Base-by-base conservation (phyloP, 2,329 filamentous ascomycete species). In the Chaetomiaceae sp. region DNA sequence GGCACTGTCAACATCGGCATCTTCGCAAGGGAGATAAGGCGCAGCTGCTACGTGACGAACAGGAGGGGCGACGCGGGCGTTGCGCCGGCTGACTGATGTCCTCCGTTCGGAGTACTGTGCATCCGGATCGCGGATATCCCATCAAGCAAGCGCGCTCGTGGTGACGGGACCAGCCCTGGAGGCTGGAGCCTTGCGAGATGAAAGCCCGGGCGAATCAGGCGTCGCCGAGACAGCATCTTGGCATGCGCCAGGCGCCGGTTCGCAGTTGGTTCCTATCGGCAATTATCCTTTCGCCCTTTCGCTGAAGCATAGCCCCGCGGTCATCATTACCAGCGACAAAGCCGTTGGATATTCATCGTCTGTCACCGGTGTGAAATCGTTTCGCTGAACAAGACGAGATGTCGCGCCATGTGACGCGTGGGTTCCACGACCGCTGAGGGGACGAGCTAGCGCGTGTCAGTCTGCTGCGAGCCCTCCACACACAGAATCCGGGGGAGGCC, bases 361-460 rank as follows among this genome's bases (percentile, higher is more conserved):
- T n/a, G n/a, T n/a, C n/a, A n/a, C n/a, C n/a, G n/a, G 20, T 17
- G 30, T 18, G 24, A 19, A 33, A 15, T 17, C 15, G 26, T 12
- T 32, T 30, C 17, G 14, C 14, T 26, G 8, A 4, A 42, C 3
- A 9, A 40, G 42, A 48, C 33, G 45, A 43, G 44, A 47, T 48
- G 41, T 46, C 41, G 51, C 50, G 56, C 58, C 64, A 65, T 65
- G 62, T 66, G 63, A 65, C 58, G 44, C 44, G 42, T 38, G 32
- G 33, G 45, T 50, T 47, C 45, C 46, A 54, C 40, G 38, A 30
- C n/a, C 40, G 20, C 40, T 24, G 41, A 18, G 45, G 33, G 30
- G 18, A 32, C 22, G 36, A 26, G 38, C 40, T 40, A 44, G 46
- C 40, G 47, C 46, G 51, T 40, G 52, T 50, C 51, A 53, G 52